Percentiles rank a stretch among this genome's conserved stretches.
Conservation (phyloP, 1,139 yeast species). For the Taphrina sp. region DNA sequence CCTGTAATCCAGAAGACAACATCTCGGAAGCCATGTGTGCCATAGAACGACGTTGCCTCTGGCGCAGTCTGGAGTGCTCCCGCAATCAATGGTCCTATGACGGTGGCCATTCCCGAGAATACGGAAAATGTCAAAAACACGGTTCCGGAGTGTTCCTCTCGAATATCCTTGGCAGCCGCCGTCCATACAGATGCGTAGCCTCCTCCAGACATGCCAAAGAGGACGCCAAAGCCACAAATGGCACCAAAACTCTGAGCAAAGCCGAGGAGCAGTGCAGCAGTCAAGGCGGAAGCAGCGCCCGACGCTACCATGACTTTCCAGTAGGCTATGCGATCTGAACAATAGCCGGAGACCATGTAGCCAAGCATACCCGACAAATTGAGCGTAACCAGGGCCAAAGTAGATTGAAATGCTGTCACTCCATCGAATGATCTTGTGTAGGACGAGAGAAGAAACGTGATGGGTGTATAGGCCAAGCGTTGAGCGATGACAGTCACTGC, state of each 20-base stretch:
- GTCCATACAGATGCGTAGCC: constrained; percentile 24
- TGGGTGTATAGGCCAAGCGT: constrained; percentile 21
- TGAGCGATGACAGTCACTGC: constrained; percentile 18
- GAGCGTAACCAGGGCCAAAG: constrained; percentile 12
- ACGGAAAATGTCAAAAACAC: constrained; percentile 20
- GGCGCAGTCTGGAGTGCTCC: constrained; percentile 14
- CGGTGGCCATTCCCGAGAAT: constrained; percentile 14
- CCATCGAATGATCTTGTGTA: constrained; percentile 7
- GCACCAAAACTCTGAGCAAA: constrained; percentile 16
- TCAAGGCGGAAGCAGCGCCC: constrained; percentile 8
- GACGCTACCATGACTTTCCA: constrained; percentile 20
- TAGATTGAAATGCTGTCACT: constrained; percentile 19
- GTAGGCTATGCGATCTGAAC: constrained; percentile 11
- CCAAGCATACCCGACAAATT: constrained; percentile 16
- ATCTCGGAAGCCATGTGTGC: constrained; percentile 12
- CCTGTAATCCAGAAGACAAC: constrained; percentile 6
- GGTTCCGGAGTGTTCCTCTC: constrained; percentile 20
- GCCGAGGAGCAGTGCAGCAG: constrained; percentile 17
- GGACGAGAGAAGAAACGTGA: constrained; percentile 14
- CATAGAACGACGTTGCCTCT: background rate
- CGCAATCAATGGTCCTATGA: constrained; percentile 19
- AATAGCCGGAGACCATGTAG: constrained; percentile 14
- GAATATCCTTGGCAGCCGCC: constrained; percentile 11
- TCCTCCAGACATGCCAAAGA: constrained; percentile 16
- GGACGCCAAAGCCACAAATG: constrained; percentile 8